Conservation (phyloP, 2,329 filamentous ascomycete genomes). For the Neurospora sp. region DNA sequence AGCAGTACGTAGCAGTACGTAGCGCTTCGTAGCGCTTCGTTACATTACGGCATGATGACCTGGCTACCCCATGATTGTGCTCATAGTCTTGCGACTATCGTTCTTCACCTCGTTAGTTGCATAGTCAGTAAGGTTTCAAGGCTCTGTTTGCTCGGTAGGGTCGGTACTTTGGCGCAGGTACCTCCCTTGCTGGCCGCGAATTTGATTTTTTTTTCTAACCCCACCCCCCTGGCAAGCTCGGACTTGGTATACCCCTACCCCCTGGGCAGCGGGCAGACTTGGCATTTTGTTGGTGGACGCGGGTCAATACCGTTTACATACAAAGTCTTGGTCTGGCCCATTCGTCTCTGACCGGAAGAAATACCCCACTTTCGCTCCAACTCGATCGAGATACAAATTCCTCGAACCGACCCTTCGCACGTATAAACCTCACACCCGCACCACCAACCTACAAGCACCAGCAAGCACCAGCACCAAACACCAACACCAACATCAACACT, state of each 20-base stretch:
- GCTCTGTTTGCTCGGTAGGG: neutral
- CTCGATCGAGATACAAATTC: neutral
- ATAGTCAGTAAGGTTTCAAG: neutral
- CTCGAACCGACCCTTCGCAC: neutral
- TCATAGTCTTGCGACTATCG: neutral
- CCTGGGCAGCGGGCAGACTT: neutral
- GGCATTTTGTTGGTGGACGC: neutral
- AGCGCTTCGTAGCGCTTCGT: neutral
- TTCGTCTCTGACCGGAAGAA: neutral
- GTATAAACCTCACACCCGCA: neutral
- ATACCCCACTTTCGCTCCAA: neutral
- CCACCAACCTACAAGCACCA: neutral
- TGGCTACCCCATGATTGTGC: neutral
- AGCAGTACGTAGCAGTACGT: neutral
- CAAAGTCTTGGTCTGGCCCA: conserved; percentile 2
- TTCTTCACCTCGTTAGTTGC: neutral
- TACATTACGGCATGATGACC: neutral
- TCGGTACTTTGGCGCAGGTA: neutral
- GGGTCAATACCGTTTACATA: neutral
- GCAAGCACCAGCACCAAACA: neutral
- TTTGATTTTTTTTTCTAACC: neutral
- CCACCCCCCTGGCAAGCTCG: conserved; percentile 1
- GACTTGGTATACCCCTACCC: neutral
- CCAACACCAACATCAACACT: neutral
- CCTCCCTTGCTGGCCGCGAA: neutral